phyloP scores from a whole-genome alignment of 176 grass and related monocot species.

The Chrysopogon serrulatus region DNA sequence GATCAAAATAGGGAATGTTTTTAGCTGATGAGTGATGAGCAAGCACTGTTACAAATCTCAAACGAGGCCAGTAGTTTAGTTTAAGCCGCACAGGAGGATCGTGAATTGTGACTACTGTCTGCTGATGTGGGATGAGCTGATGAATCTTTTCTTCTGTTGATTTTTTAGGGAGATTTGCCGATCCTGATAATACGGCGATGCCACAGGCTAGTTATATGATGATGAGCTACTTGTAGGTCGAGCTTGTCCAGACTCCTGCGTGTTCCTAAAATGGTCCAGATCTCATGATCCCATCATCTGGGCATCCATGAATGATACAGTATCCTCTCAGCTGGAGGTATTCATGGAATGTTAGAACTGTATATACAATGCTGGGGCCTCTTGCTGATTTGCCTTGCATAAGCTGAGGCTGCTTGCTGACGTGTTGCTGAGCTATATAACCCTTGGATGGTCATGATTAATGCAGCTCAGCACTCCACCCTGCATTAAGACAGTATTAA shows the following conservation, averaged over 20 bases:
- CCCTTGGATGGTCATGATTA: neutral
- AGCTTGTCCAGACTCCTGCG: neutral
- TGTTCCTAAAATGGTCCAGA: neutral
- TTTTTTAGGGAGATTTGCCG: too few species aligned
- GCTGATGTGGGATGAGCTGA: neutral
- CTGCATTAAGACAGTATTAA: neutral
- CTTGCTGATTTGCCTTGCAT: slow-evolving; percentile 8
- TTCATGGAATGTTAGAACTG: slow-evolving; percentile 33
- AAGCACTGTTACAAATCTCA: neutral
- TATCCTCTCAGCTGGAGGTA: neutral
- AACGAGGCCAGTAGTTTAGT: neutral
- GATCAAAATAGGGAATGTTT: neutral
- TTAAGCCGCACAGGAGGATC: neutral
- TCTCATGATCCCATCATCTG: slow-evolving; percentile 26
- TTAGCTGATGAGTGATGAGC: neutral
- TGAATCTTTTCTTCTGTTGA: neutral
- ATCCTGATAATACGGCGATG: neutral
- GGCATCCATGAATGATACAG: slow-evolving; percentile 39
- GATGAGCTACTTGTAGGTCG: neutral
- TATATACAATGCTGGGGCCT: neutral
- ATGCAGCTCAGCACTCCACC: slow-evolving; percentile 12
- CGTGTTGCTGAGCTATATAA: slow-evolving; percentile 20
- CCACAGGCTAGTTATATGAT: neutral
- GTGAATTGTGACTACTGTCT: neutral
- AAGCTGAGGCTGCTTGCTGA: slow-evolving; percentile 21